phyloP scores from a whole-genome alignment of 2,329 filamentous ascomycete species.

The Hirsutella rhossiliensis region DNA sequence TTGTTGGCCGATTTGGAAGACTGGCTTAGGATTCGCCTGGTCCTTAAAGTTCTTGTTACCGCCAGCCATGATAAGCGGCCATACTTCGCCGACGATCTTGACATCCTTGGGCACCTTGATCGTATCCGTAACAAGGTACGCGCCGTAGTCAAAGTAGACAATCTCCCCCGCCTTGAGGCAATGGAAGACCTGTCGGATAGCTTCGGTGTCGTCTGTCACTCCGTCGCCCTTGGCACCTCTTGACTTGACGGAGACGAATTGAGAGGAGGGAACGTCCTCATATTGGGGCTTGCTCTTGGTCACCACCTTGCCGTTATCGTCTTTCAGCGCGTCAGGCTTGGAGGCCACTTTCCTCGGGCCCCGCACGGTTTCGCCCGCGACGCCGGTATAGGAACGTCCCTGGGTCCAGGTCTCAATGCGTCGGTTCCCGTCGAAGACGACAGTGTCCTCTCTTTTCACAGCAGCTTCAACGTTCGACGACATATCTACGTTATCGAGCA shows the following conservation, averaged over 20 bases:
- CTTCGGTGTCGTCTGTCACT: slow-evolving; percentile 71
- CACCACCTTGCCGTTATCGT: slow-evolving; percentile 56
- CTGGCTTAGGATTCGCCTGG: slow-evolving; percentile 63
- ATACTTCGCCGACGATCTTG: slow-evolving; percentile 84
- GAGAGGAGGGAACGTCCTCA: slow-evolving; percentile 48
- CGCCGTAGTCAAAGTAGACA: slow-evolving; percentile 65
- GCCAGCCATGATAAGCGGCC: slow-evolving; percentile 78
- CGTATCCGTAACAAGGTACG: slow-evolving; percentile 59
- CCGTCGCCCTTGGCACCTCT: slow-evolving; percentile 83
- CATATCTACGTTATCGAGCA: slow-evolving; percentile 81
- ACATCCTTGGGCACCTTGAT: slow-evolving; percentile 65
- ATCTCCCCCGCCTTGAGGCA: slow-evolving; percentile 50
- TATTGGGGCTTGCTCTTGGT: slow-evolving; percentile 88
- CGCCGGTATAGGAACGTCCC: slow-evolving; percentile 57
- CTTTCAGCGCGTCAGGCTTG: slow-evolving; percentile 58
- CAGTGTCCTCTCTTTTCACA: slow-evolving; percentile 46
- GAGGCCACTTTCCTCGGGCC: slow-evolving; percentile 35
- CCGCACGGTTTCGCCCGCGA: slow-evolving; percentile 44
- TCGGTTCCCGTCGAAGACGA: slow-evolving; percentile 57
- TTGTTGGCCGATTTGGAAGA: slow-evolving; percentile 70
- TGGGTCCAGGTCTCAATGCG: slow-evolving; percentile 66
- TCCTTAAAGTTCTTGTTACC: slow-evolving; percentile 61
- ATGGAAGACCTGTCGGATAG: slow-evolving; percentile 69
- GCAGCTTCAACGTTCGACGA: slow-evolving; percentile 51
- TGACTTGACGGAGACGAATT: slow-evolving; percentile 74